Conservation (phyloP, 257 asterid genomes). For the Thymus mandschuricus region DNA sequence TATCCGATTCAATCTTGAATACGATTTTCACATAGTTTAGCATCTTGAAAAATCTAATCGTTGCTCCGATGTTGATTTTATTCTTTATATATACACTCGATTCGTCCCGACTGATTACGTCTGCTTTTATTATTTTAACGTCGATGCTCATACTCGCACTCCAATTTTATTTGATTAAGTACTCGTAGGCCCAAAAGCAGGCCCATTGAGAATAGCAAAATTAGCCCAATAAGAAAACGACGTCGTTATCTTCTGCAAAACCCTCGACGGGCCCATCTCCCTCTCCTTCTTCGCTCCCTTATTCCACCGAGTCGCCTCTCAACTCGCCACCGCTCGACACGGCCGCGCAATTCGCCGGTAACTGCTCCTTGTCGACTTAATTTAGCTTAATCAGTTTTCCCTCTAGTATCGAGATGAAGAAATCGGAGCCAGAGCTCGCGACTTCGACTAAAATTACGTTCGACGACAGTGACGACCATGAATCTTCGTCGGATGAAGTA, state of each 20-base stretch:
- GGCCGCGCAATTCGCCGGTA: neutral
- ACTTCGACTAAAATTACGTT: slow-evolving; percentile 60
- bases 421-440: slow-evolving; percentile 34
- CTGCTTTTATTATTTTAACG: too few species aligned
- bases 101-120: too few species aligned
- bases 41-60: too few species aligned
- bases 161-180: too few species aligned
- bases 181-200: too few species aligned
- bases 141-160: too few species aligned
- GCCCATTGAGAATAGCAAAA: neutral
- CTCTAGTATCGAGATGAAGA: slow-evolving; percentile 35
- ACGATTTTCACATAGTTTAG: too few species aligned
- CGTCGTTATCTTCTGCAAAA: neutral
- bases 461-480: slow-evolving; percentile 47
- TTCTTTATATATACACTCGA: too few species aligned
- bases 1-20: too few species aligned
- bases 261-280: neutral
- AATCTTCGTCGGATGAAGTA: slow-evolving; percentile 62
- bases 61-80: too few species aligned
- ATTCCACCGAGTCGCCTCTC: neutral
- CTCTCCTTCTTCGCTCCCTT: neutral
- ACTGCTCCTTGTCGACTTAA: neutral
- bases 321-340: neutral
- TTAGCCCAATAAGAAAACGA: neutral
- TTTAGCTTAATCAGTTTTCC: too few species aligned